Percentiles rank a stretch among this genome's conserved stretches.
Evolutionary conservation across 176 grass and related monocot species (phyloP).

Genomic region (Musa itinerans): DNA sequence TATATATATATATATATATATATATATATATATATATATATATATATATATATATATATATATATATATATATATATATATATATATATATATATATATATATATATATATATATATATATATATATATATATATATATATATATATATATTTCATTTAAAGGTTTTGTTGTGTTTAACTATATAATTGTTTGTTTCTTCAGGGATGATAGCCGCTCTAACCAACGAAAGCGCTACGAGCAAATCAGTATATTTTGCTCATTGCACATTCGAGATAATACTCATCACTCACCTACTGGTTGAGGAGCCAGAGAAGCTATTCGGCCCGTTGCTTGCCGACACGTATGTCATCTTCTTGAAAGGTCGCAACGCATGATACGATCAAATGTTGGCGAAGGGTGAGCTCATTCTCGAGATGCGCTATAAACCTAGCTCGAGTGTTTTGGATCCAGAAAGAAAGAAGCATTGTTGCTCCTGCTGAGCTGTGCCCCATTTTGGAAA

Average conservation of each 20-base stretch:
- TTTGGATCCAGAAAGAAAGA: conserved; percentile 84
- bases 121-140: too few species aligned
- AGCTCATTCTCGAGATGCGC: conserved; percentile 83
- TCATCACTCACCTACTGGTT: conserved; percentile 87
- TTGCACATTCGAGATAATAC: conserved; percentile 99
- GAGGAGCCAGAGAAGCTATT: conserved; percentile 94
- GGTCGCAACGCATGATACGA: conserved; percentile 94
- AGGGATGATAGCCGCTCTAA: conserved; percentile 68
- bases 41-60: too few species aligned
- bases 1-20: too few species aligned
- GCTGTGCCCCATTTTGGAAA: conserved; percentile 88
- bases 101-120: too few species aligned
- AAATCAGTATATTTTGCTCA: conserved; percentile 95
- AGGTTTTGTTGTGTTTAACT: too few species aligned
- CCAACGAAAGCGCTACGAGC: conserved; percentile 90
- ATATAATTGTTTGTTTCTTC: conserved; percentile 18
- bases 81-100: too few species aligned
- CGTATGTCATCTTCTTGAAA: conserved; percentile 72
- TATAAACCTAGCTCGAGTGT: conserved; percentile 81
- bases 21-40: too few species aligned
- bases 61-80: too few species aligned
- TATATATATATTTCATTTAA: too few species aligned
- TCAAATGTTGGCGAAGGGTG: conserved; percentile 81
- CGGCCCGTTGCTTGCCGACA: conserved; percentile 83
- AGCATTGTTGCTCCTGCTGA: conserved; percentile 69